A percentile compares a stretch with the other conserved stretches of the same genome.
Conservation (phyloP, 2,329 filamentous ascomycete species). For the Graphiopsis chlorocephala region DNA sequence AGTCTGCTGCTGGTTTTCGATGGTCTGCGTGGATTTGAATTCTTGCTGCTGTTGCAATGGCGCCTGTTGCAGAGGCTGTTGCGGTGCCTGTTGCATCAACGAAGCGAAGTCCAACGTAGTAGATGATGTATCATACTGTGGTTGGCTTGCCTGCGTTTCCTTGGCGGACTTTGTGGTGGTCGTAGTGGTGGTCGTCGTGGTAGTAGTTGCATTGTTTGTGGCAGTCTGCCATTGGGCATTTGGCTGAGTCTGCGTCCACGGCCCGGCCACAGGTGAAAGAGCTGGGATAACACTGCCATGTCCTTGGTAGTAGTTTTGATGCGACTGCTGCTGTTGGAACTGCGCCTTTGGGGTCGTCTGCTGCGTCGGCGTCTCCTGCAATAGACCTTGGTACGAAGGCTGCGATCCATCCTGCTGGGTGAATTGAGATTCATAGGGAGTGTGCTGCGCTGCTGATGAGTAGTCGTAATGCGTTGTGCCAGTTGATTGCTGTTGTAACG, state of each 20-base stretch:
- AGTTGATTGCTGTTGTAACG: not conserved
- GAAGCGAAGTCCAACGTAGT: not conserved
- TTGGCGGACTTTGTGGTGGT: constrained; percentile 9
- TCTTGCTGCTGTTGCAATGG: not conserved
- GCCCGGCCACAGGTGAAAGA: not conserved
- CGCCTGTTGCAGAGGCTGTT: not conserved
- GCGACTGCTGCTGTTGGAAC: not conserved
- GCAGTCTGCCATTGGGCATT: not conserved
- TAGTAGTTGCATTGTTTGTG: constrained; percentile 6
- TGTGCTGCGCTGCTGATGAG: not conserved
- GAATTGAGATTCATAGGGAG: not conserved
- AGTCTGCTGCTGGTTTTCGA: not conserved
- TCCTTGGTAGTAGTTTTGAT: not conserved
- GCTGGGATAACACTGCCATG: not conserved
- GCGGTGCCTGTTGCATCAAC: not conserved
- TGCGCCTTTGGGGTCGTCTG: not conserved
- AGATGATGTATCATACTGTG: not conserved
- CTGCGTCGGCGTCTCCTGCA: not conserved
- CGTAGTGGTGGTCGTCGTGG: constrained; percentile 9
- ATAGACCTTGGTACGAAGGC: not conserved
- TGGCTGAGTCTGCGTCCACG: not conserved
- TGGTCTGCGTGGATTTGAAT: not conserved
- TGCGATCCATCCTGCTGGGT: not conserved
- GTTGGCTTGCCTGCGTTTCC: not conserved
- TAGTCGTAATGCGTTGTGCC: not conserved